These are phyloP conservation scores for Penicillium brevicompactum DNA, from an alignment of 2,329 filamentous ascomycete species.

Conservation along the genomic window DNA sequence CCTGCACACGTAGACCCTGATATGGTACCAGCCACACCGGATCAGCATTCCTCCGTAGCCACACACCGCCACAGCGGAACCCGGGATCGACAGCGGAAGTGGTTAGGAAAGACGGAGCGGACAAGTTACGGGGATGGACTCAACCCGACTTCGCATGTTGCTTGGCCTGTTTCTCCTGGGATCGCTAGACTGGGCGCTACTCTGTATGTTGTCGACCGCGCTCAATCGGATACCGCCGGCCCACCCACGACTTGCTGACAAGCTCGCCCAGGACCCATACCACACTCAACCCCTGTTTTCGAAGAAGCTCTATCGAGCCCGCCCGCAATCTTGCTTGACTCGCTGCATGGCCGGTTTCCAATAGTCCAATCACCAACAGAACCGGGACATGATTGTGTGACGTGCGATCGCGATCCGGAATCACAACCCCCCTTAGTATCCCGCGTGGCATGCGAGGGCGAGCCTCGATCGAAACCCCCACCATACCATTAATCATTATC, in stretches of 20 bases:
- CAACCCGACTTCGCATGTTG: slow-evolving; percentile 10
- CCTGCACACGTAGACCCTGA: too few relatives aligned
- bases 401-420: slow-evolving; percentile 24
- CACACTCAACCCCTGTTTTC: slow-evolving; percentile 22
- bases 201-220: neutral
- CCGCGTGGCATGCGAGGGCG: slow-evolving; percentile 28
- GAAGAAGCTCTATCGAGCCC: slow-evolving; percentile 8
- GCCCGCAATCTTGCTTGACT: neutral
- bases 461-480: slow-evolving; percentile 18
- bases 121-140: slow-evolving; percentile 14
- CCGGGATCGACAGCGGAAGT: slow-evolving; percentile 35
- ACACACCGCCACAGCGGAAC: slow-evolving; percentile 25
- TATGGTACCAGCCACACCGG: slow-evolving; percentile 29
- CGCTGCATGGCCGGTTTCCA: slow-evolving; percentile 26
- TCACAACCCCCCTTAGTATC: slow-evolving; percentile 20
- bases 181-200: neutral
- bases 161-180: slow-evolving; percentile 1
- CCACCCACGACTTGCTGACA: slow-evolving; percentile 15
- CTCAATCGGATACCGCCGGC: neutral
- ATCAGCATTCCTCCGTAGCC: slow-evolving; percentile 32
- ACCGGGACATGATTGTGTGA: slow-evolving; percentile 36
- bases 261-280: slow-evolving; percentile 10
- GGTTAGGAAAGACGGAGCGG: slow-evolving; percentile 20
- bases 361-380: slow-evolving; percentile 14
- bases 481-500: slow-evolving; percentile 2